Evolutionary conservation across 768 basidiomycete species (phyloP), one percentile per base, ranked within the genome.

Genomic region (Mrakia frigida): DNA sequence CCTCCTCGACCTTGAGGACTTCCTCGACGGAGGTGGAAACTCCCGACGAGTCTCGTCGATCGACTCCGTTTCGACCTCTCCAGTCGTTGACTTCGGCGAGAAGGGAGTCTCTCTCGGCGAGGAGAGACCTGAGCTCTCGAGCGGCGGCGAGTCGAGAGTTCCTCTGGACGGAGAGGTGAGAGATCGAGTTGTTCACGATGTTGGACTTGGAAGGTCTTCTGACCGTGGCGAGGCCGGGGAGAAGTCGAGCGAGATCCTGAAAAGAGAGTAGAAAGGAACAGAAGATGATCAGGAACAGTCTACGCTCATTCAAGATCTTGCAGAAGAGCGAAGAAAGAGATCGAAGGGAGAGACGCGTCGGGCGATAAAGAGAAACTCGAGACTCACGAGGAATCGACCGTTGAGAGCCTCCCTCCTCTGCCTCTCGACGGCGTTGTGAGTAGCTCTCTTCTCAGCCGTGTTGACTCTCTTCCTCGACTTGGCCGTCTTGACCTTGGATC

Each of bases 341-440:
- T 28, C n/a, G 18, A 16, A 28, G 39, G 18, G 35, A 60, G 28
- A 28, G 39, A 52, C 39, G 6, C n/a, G 28, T 50, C 31, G 37
- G 59, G 25, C 16, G 53, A 52, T 41, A 59, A 35, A n/a, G 18
- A 41, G 6, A 41, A 23, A 52, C 25, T 21, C 46, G 35, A 31
- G 16, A 81, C 90, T 81, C 82, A 90, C 92, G 80, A 97, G 85
- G 86, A 98, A 98, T 76, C 94, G 88, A 73, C 91, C 89, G 82
- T 98, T 99, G 71, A 98, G 86, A 63, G 92, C 94, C 86, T 98
- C 96, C 70, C 96, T 86, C 68, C 96, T 88, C 81, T 92, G 91
- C 70, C 97, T 88, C 86, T 98, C 97, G 76, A 98, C 93, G 43
- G 97, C 96, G 83, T 98, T 99, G 85, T 99, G 96, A 31, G 92